A percentile compares a stretch with the other conserved stretches of the same genome.
These are phyloP conservation scores for Pyrenochaeta sp. DNA, from an alignment of 2,329 filamentous ascomycete species.

Conservation along the genomic window DNA sequence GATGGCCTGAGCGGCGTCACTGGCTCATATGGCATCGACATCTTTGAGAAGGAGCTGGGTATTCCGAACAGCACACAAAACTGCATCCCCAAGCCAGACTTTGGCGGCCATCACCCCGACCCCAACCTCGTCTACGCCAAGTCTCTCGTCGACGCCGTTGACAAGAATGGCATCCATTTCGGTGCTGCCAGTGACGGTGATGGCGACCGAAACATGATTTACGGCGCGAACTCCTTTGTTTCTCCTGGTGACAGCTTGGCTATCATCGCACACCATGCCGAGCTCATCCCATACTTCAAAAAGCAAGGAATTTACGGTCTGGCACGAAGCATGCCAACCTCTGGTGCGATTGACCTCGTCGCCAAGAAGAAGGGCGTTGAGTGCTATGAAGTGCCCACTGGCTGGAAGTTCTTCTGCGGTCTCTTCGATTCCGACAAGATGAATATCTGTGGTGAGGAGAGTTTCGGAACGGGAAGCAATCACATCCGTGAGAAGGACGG, in stretches of 20 bases:
- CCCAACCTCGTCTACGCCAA: slow-evolving; percentile 98
- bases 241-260: slow-evolving; percentile 96
- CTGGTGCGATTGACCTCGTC: slow-evolving; percentile 92
- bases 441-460: slow-evolving; percentile 99
- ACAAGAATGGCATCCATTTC: slow-evolving; percentile 91
- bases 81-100: slow-evolving; percentile 90
- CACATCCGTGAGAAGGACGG: slow-evolving; percentile 99
- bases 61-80: slow-evolving; percentile 86
- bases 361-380: slow-evolving; percentile 91
- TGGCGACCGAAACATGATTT: slow-evolving; percentile 99
- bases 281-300: slow-evolving; percentile 98
- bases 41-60: slow-evolving; percentile 93
- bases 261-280: slow-evolving; percentile 96
- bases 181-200: slow-evolving; percentile 96
- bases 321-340: slow-evolving; percentile 97
- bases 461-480: slow-evolving; percentile 96
- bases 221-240: slow-evolving; percentile 94
- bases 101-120: slow-evolving; percentile 96
- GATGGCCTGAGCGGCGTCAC: slow-evolving; percentile 95
- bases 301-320: slow-evolving; percentile 96
- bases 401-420: slow-evolving; percentile 99
- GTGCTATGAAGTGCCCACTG: slow-evolving; percentile 96
- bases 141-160: slow-evolving; percentile 91
- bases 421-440: slow-evolving; percentile 98
- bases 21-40: slow-evolving; percentile 91